Evolutionary conservation across 208 protist species (phyloP).

Genomic region (Trypanosoma theileri): DNA sequence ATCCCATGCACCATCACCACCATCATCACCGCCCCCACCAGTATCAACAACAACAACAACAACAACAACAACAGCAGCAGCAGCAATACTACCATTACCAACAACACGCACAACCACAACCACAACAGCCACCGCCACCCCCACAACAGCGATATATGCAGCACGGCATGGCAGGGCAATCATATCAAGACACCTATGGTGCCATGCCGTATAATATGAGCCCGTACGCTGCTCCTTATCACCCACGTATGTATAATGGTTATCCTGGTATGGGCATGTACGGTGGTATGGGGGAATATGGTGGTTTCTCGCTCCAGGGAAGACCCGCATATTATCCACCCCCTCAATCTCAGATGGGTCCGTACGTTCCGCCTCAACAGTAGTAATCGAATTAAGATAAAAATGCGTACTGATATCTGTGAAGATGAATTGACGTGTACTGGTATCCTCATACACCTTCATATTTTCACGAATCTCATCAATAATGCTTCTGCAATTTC

Average conservation of each 20-base stretch:
- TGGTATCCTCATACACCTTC: too few species aligned
- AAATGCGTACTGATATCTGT: background rate
- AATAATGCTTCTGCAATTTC: too few species aligned
- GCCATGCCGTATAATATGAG: conserved; percentile 23
- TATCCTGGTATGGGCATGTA: conserved; percentile 30
- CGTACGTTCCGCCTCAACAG: conserved; percentile 7
- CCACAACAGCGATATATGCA: conserved; percentile 31
- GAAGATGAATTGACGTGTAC: background rate
- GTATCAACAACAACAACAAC: conserved; percentile 28
- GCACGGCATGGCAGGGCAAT: conserved; percentile 17
- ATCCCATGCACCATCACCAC: conserved; percentile 17
- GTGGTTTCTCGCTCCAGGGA: conserved; percentile 23
- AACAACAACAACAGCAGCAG: conserved; percentile 17
- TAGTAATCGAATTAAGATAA: conserved; percentile 1
- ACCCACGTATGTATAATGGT: conserved; percentile 28
- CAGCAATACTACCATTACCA: conserved; percentile 4
- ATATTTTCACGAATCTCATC: too few species aligned
- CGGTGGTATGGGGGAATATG: conserved; percentile 16
- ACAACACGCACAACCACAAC: conserved; percentile 12
- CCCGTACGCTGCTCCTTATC: conserved; percentile 17
- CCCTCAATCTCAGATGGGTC: conserved; percentile 10
- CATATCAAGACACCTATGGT: conserved; percentile 28
- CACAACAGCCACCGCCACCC: conserved; percentile 22
- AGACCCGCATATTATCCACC: conserved; percentile 26
- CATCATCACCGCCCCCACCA: conserved; percentile 28